Base-by-base conservation (phyloP, 2,329 filamentous ascomycete genomes). In the Colletotrichum higginsianum region DNA sequence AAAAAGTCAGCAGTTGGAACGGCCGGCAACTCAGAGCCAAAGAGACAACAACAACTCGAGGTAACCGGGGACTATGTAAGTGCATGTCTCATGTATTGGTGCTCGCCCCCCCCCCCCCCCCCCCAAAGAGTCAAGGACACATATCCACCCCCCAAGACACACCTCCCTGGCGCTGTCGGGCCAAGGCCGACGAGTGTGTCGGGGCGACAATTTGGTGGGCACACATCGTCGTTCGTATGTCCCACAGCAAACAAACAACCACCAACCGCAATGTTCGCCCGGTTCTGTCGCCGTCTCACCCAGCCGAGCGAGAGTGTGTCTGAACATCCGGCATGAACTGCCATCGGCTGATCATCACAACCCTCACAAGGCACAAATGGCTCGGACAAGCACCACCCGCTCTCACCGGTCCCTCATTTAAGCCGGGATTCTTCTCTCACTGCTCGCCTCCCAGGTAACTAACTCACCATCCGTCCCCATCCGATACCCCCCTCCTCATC, bases 181-280 rank as follows among this genome's bases (percentile, higher is more conserved):
- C 68, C 65, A 60, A 63, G 68, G 18, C 68, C 68, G 68, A 71
- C 66, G 7, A n/a, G 53, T 46, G 21, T 26, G 26, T 26, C 26
- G 26, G 26, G 26, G 26, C 26, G 26, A 26, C 26, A 26, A 4
- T 26, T 53, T 47, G 46, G 61, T 46, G 26, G 12, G 16, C 46
- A 18, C 40, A 46, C 62, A 16, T 38, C 40, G n/a, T 26, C 44
- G 52, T 40, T 52, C 58, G 13, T 63, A 63, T 46, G 52, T 52
- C 68, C 68, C 65, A 60, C 52, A 40, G 23, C 52, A 53, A 26
- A 26, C 26, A 26, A 4, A 26, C 26, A 49, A 46, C 40, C 46
- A 42, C 38, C 26, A 30, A 49, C n/a, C 46, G n/a, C 44, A 11
- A 21, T n/a, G 40, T 44, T 30, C n/a, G 55, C 50, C 23, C 53